Conservation (phyloP, 805 yeast species). For the Cyberlindnera nakhonratchasimensis region DNA sequence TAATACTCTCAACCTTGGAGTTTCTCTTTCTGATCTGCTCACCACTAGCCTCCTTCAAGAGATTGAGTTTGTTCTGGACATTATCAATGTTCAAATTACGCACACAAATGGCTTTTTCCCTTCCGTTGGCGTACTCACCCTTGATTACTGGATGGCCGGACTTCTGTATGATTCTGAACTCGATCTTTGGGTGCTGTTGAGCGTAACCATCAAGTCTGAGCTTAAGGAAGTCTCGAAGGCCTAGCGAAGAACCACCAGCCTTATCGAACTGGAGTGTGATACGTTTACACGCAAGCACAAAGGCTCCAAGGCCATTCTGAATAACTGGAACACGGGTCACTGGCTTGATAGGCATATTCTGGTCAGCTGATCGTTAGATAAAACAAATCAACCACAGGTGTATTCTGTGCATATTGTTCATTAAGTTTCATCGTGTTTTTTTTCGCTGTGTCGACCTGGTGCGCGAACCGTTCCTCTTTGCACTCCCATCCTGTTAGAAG, state of each 20-base stretch:
- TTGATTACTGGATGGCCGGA: slow-evolving; percentile 79
- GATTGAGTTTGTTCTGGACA: slow-evolving; percentile 60
- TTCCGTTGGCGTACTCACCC: slow-evolving; percentile 50
- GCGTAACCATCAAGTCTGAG: slow-evolving; percentile 56
- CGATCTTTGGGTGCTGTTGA: slow-evolving; percentile 55
- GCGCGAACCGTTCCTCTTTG: slow-evolving; percentile 1
- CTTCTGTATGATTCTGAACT: slow-evolving; percentile 65
- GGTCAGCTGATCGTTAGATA: no score
- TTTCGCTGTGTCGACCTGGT: background rate
- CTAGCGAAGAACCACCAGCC: slow-evolving; percentile 93
- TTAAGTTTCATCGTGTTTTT: background rate
- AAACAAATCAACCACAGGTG: no score
- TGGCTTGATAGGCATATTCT: slow-evolving; percentile 54
- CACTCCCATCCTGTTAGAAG: background rate
- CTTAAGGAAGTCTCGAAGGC: slow-evolving; percentile 67
- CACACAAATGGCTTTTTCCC: slow-evolving; percentile 65
- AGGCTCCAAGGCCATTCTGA: slow-evolving; percentile 76
- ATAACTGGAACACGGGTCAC: slow-evolving; percentile 55
- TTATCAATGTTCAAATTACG: slow-evolving; percentile 63
- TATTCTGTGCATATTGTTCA: no score
- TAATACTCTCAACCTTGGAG: slow-evolving; percentile 76
- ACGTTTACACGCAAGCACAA: slow-evolving; percentile 60
- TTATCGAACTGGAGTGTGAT: slow-evolving; percentile 82
- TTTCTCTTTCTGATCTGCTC: slow-evolving; percentile 53
- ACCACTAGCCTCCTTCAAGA: slow-evolving; percentile 70